A percentile compares a stretch with the other conserved stretches of the same genome.
These are phyloP conservation scores for Fraxinus pennsylvanica DNA, from an alignment of 257 asterid species.

Conservation along the genomic window DNA sequence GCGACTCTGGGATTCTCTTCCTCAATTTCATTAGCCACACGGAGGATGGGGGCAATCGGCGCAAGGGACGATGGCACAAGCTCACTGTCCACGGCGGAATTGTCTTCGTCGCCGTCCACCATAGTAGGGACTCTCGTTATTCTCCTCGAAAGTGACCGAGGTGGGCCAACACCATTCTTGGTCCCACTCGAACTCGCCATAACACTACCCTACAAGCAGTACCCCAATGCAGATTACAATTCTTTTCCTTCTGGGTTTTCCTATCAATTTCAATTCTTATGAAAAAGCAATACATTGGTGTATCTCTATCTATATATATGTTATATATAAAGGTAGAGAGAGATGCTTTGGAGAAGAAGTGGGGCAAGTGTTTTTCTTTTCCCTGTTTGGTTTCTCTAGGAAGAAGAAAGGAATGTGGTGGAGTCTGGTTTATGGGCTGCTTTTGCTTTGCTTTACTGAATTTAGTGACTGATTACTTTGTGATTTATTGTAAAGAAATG, in stretches of 20 bases:
- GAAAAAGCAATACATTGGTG: conserved; percentile 26
- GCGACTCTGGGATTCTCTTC: conserved; percentile 67
- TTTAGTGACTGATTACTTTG: conserved; percentile 6
- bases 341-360: conserved; percentile 70
- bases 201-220: conserved; percentile 2
- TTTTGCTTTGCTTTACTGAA: conserved; percentile 33
- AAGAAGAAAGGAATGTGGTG: conserved; percentile 75
- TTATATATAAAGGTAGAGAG: background rate
- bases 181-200: conserved; percentile 97
- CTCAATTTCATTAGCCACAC: conserved; percentile 91
- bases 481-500: conserved; percentile 23
- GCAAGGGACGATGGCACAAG: conserved; percentile 91
- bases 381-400: conserved; percentile 48
- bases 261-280: conserved; percentile 17
- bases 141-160: conserved; percentile 54
- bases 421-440: conserved; percentile 20
- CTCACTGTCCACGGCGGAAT: conserved; percentile 75
- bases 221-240: conserved; percentile 6
- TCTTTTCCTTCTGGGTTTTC: conserved; percentile 23
- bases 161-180: conserved; percentile 64
- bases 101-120: conserved; percentile 69
- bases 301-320: conserved; percentile 19
- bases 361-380: conserved; percentile 43
- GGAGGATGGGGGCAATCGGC: conserved; percentile 78
- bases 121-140: conserved; percentile 59